These are phyloP conservation scores for Sporothrix sp. DNA, from an alignment of 2,329 filamentous ascomycete species.

Conservation along the genomic window DNA sequence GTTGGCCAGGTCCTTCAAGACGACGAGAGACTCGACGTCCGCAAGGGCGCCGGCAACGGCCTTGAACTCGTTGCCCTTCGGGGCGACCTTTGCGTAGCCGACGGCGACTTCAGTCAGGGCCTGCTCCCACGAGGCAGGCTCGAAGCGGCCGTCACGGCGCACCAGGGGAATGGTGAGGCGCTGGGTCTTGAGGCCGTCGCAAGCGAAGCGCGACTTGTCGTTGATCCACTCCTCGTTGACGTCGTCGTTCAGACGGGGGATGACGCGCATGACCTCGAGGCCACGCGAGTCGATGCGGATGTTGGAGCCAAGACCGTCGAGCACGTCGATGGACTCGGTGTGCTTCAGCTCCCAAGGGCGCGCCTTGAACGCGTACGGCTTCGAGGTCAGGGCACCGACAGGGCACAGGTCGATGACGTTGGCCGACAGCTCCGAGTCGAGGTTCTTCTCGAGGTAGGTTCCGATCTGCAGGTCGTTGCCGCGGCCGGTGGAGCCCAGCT, in stretches of 20 bases:
- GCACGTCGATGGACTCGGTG: slow-evolving; percentile 89
- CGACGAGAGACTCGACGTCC: slow-evolving; percentile 87
- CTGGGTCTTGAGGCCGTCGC: slow-evolving; percentile 93
- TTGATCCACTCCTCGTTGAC: slow-evolving; percentile 99
- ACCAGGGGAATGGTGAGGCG: slow-evolving; percentile 86
- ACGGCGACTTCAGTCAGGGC: slow-evolving; percentile 78
- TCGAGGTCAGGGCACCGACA: slow-evolving; percentile 90
- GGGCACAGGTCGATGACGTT: slow-evolving; percentile 98
- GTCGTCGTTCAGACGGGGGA: slow-evolving; percentile 91
- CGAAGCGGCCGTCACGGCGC: slow-evolving; percentile 80
- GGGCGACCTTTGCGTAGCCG: slow-evolving; percentile 68
- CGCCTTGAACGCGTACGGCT: slow-evolving; percentile 95
- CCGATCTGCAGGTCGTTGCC: slow-evolving; percentile 97
- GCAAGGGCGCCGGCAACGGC: slow-evolving; percentile 82
- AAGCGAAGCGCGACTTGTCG: slow-evolving; percentile 94
- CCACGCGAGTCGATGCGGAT: slow-evolving; percentile 90
- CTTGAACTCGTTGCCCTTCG: slow-evolving; percentile 92
- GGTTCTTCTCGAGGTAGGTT: slow-evolving; percentile 88
- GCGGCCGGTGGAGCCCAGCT: slow-evolving; percentile 87
- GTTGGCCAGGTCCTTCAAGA: slow-evolving; percentile 95
- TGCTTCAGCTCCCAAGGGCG: slow-evolving; percentile 96
- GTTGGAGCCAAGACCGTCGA: slow-evolving; percentile 86
- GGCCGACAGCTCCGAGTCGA: slow-evolving; percentile 89
- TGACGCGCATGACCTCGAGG: slow-evolving; percentile 88
- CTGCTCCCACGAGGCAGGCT: slow-evolving; percentile 91